Evolutionary conservation across 768 basidiomycete genomes (phyloP).

Genomic region (Phlebiopsis gigantea): DNA sequence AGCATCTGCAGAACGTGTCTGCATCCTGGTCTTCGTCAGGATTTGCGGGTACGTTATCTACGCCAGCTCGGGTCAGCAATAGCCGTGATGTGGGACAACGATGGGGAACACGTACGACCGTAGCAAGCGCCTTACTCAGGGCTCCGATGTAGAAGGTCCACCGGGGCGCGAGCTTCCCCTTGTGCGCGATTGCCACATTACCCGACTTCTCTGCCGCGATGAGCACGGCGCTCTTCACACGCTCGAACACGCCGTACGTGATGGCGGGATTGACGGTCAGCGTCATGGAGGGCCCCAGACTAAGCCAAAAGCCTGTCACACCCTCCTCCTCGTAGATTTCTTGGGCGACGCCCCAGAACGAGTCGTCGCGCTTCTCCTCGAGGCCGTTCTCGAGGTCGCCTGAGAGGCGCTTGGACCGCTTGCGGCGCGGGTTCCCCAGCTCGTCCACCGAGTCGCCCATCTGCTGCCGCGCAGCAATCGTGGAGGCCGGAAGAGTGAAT

Average conservation of each 20-base stretch:
- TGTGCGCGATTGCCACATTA: slow-evolving; percentile 22
- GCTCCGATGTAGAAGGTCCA: slow-evolving; percentile 86
- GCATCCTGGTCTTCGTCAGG: slow-evolving; percentile 94
- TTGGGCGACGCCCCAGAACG: slow-evolving; percentile 71
- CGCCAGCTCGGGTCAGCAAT: not conserved
- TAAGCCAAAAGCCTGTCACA: slow-evolving; percentile 85
- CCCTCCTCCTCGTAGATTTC: slow-evolving; percentile 92
- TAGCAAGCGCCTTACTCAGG: slow-evolving; percentile 90
- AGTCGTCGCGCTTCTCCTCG: slow-evolving; percentile 43
- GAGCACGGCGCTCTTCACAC: slow-evolving; percentile 73
- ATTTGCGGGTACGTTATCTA: slow-evolving; percentile 95
- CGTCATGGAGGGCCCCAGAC: slow-evolving; percentile 88
- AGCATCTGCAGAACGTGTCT: slow-evolving; percentile 65
- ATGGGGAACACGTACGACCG: slow-evolving; percentile 57
- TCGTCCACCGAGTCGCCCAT: slow-evolving; percentile 47
- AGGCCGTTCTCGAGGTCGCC: slow-evolving; percentile 5
- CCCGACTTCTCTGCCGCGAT: slow-evolving; percentile 42
- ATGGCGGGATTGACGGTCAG: slow-evolving; percentile 97
- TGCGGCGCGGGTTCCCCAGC: not conserved
- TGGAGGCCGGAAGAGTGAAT: slow-evolving; percentile 96
- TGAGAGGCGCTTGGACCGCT: not conserved
- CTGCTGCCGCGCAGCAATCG: slow-evolving; percentile 97
- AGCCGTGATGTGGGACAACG: not conserved
- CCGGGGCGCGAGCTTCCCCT: slow-evolving; percentile 65
- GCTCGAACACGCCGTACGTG: slow-evolving; percentile 93